Base-by-base conservation (phyloP, 2,329 filamentous ascomycete species). In the Trematosphaeria pertusa region DNA sequence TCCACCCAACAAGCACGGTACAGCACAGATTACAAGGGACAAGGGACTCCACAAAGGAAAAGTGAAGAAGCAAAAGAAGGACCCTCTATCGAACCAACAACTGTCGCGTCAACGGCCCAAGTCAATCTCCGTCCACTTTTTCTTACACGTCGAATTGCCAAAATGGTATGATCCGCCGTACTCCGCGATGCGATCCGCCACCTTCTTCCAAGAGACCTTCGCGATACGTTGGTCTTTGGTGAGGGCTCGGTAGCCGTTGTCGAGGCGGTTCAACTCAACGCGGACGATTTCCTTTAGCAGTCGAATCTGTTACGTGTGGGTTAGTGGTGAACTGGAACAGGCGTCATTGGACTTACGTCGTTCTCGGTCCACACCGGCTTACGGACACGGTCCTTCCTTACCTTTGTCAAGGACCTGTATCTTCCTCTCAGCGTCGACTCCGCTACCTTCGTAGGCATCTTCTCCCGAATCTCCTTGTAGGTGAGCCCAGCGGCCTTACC, bases 391-490 rank as follows among this genome's bases (percentile, higher is more conserved):
- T 83, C 77, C 24, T 80, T 75, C 57, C 83, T 83, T 10, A 73
- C 70, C 72, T 89, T 89, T 6, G 83, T 88, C 58, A 90, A 67
- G 2, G 80, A 83, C 4, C 88, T 77, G 56, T 81, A 84, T 0
- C 87, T 80, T 0, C 88, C 88, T 11, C 88, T 80, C 28, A 92
- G 75, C 0, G 88, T 91, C 9, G 87, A 88, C 70, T 89, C 87
- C 1, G 86, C 84, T 58, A 88, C 85, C 0, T 65, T 70, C 53
- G 86, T 86, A 1, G 75, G 71, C 11, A 85, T 82, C 14, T 72
- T 61, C 5, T 64, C 58, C 28, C 80, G 80, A 59, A 90, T 89
- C 48, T 87, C 78, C 43, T 78, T 81, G 70, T 89, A 91, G 0
- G 85, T 83, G 73, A 82, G 73, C 3, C 86, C 86, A 1, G 73